phyloP scores from a whole-genome alignment of 2,329 filamentous ascomycete species.

The Calonectria pseudoturangicola region DNA sequence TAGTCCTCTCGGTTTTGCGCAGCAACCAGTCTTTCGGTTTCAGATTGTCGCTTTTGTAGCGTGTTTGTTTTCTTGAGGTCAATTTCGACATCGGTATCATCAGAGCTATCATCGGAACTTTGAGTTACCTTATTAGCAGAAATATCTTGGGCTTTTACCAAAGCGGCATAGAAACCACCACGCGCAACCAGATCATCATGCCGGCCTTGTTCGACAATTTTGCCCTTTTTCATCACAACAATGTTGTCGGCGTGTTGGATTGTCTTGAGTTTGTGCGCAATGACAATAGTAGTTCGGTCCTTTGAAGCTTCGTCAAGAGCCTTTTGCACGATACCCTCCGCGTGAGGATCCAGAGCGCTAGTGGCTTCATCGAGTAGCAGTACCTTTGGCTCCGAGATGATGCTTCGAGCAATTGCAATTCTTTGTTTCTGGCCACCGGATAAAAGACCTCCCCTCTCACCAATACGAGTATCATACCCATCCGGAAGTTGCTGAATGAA shows the following conservation, averaged over 20 bases:
- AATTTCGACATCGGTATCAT: neutral
- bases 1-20: neutral
- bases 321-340: slow-evolving; percentile 69
- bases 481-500: slow-evolving; percentile 67
- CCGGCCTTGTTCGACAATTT: slow-evolving; percentile 73
- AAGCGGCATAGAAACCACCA: slow-evolving; percentile 66
- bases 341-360: slow-evolving; percentile 67
- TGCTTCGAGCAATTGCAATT: slow-evolving; percentile 72
- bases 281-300: slow-evolving; percentile 77
- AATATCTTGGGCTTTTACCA: slow-evolving; percentile 62
- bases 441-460: slow-evolving; percentile 76
- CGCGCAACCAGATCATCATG: slow-evolving; percentile 70
- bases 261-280: slow-evolving; percentile 75
- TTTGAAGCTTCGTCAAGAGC: slow-evolving; percentile 71
- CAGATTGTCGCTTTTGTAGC: neutral
- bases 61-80: neutral
- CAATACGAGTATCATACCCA: slow-evolving; percentile 72
- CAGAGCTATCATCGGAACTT: neutral
- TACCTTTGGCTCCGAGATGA: slow-evolving; percentile 66
- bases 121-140: neutral
- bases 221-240: slow-evolving; percentile 74
- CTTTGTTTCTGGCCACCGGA: slow-evolving; percentile 80
- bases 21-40: neutral
- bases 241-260: slow-evolving; percentile 78
- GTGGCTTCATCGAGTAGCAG: slow-evolving; percentile 64